These are phyloP conservation scores for Xerocomus potaroensis DNA, from an alignment of 768 basidiomycete genomes.

Conservation along the genomic window DNA sequence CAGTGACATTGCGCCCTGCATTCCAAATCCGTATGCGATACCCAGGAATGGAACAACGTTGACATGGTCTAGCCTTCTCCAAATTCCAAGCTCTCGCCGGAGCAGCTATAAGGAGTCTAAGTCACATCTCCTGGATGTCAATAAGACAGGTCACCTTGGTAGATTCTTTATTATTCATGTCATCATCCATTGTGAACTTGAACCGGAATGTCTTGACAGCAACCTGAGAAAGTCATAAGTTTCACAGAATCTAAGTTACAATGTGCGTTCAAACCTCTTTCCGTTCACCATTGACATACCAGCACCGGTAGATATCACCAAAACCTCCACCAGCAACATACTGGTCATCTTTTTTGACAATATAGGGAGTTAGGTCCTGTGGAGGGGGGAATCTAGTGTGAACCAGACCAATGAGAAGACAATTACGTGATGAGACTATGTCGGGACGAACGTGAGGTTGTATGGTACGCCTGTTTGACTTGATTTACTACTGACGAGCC, in stretches of 20 bases:
- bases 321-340: not conserved
- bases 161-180: not conserved
- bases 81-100: slow-evolving; percentile 8
- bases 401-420: too few species aligned
- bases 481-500: too few species aligned
- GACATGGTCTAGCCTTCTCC: not conserved
- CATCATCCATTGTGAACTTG: not conserved
- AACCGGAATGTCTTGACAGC: slow-evolving; percentile 6
- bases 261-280: not conserved
- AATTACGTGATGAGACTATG: too few species aligned
- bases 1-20: not conserved
- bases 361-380: not conserved
- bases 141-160: not conserved
- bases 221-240: not conserved
- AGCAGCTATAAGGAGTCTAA: too few species aligned
- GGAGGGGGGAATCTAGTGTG: too few species aligned
- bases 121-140: too few species aligned
- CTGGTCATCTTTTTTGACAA: not conserved
- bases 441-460: too few species aligned
- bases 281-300: not conserved
- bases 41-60: not conserved
- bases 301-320: slow-evolving; percentile 3
- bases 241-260: too few species aligned
- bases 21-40: not conserved
- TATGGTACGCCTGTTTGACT: too few species aligned